These are phyloP conservation scores for Saussurea involucrata DNA, from an alignment of 129 eudicot species.

Conservation along the genomic window DNA sequence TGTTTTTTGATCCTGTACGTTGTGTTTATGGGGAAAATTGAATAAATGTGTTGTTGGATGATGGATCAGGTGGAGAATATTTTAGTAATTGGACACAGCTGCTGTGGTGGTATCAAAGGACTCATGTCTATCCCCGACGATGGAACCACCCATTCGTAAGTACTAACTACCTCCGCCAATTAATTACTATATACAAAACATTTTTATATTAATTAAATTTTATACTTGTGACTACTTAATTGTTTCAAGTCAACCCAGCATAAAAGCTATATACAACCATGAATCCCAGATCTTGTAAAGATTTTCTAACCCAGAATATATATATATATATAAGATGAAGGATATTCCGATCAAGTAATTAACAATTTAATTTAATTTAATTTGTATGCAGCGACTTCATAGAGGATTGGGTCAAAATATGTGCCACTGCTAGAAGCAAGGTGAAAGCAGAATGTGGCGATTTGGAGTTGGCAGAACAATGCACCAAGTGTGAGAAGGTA, in stretches of 20 bases:
- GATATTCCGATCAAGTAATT: not conserved
- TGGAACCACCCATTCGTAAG: slow-evolving; percentile 64
- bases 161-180: not conserved
- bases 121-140: slow-evolving; percentile 90
- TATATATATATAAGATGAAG: not conserved
- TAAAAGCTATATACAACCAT: not conserved
- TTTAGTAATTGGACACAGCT: slow-evolving; percentile 87
- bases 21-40: not conserved
- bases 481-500: slow-evolving; percentile 64
- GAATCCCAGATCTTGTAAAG: not conserved
- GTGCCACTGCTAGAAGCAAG: slow-evolving; percentile 56
- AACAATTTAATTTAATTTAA: too few species aligned
- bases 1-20: not conserved
- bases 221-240: too few species aligned
- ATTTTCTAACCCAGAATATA: not conserved
- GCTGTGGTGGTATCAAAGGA: slow-evolving; percentile 95
- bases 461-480: slow-evolving; percentile 45
- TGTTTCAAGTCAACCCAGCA: not conserved
- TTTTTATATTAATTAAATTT: too few species aligned
- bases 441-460: slow-evolving; percentile 38
- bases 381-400: slow-evolving; percentile 53
- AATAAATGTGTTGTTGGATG: not conserved
- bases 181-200: not conserved
- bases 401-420: slow-evolving; percentile 84
- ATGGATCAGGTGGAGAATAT: slow-evolving; percentile 85